Conservation (phyloP, 2,329 filamentous ascomycete genomes). For the Aureobasidium zeae region DNA sequence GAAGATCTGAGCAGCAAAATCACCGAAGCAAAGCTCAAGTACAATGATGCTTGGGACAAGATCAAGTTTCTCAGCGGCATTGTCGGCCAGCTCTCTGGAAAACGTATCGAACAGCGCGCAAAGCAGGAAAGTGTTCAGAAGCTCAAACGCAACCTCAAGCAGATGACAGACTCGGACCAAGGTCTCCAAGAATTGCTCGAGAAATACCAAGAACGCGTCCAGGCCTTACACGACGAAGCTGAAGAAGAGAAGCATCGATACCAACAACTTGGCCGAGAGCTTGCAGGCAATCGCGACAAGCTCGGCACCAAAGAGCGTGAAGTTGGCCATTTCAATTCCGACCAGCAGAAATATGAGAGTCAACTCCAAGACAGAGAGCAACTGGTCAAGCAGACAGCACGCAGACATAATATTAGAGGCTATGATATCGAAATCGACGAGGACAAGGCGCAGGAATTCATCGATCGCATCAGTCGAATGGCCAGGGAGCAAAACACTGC, state of each 20-base stretch:
- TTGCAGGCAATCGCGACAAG: slow-evolving; percentile 37
- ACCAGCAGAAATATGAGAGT: slow-evolving; percentile 77
- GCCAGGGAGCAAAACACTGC: slow-evolving; percentile 69
- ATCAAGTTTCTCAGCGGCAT: slow-evolving; percentile 66
- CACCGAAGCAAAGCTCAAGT: slow-evolving; percentile 36
- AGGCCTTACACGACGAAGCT: slow-evolving; percentile 51
- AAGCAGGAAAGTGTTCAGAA: slow-evolving; percentile 62
- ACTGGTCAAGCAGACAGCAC: slow-evolving; percentile 69
- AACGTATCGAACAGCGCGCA: slow-evolving; percentile 63
- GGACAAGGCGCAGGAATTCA: slow-evolving; percentile 63
- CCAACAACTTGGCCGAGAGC: slow-evolving; percentile 47
- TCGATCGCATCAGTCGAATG: slow-evolving; percentile 65
- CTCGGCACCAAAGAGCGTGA: slow-evolving; percentile 47
- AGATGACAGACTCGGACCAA: slow-evolving; percentile 69
- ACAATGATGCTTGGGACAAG: slow-evolving; percentile 59
- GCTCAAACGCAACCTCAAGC: slow-evolving; percentile 61
- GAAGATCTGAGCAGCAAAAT: slow-evolving; percentile 28
- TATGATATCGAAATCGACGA: slow-evolving; percentile 74
- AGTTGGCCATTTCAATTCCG: slow-evolving; percentile 70
- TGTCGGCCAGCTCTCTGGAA: slow-evolving; percentile 65
- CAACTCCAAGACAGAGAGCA: slow-evolving; percentile 62
- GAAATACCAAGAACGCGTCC: slow-evolving; percentile 67
- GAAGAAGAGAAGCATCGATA: slow-evolving; percentile 57
- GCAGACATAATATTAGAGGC: slow-evolving; percentile 68
- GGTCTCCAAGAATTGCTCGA: slow-evolving; percentile 62